Conservation (phyloP, 1,284 basidiomycete genomes). For the Microbotryum silenes-acaulis region DNA sequence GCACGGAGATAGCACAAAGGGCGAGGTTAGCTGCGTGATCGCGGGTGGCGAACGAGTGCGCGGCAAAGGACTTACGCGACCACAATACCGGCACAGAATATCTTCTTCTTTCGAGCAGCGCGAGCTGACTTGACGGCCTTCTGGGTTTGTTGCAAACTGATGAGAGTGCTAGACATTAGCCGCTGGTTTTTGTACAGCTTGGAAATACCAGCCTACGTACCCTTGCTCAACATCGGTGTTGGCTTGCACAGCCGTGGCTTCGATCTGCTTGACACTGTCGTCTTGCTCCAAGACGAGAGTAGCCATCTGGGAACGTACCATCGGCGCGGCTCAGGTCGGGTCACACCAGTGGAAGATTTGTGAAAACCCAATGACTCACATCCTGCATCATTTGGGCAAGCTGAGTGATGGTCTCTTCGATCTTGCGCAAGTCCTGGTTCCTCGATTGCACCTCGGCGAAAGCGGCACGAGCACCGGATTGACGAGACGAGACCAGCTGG, state of each 20-base stretch:
- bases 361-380: constrained; percentile 4
- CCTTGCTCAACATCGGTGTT: constrained; percentile 61
- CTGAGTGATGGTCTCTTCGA: constrained; percentile 79
- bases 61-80: too few relatives aligned
- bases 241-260: constrained; percentile 55
- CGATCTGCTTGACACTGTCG: constrained; percentile 58
- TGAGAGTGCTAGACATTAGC: not conserved
- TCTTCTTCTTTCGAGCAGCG: constrained; percentile 63
- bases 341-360: not conserved
- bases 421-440: constrained; percentile 76
- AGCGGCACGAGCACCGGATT: constrained; percentile 73
- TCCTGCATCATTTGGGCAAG: constrained; percentile 66
- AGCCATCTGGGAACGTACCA: constrained; percentile 53
- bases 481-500: constrained; percentile 71
- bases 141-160: constrained; percentile 55
- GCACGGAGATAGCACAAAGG: too few relatives aligned
- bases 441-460: constrained; percentile 85
- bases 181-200: not conserved
- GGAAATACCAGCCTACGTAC: constrained; percentile 45
- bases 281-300: constrained; percentile 71
- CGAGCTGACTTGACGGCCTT: constrained; percentile 65
- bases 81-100: too few relatives aligned
- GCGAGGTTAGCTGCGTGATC: too few relatives aligned
- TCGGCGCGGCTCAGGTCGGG: constrained; percentile 46
- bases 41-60: too few relatives aligned